phyloP scores from a whole-genome alignment of 768 basidiomycete genomes.

The Tulasnella sp. region DNA sequence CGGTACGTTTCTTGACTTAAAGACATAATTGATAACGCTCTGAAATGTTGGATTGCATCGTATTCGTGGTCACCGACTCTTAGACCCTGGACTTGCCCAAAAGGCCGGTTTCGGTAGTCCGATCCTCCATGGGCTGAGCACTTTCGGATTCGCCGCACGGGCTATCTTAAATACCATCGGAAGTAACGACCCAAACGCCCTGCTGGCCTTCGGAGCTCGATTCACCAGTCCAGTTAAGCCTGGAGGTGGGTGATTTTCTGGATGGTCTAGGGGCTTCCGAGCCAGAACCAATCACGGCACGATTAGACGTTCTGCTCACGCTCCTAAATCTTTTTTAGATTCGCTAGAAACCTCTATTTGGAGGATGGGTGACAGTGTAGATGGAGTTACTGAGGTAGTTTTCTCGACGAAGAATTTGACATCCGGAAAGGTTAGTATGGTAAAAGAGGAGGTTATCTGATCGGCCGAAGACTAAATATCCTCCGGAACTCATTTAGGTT shows the following conservation, averaged over 20 bases:
- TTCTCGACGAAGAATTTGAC: constrained; percentile 60
- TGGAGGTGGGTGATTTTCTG: constrained; percentile 45
- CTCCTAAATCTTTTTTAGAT: constrained; percentile 35
- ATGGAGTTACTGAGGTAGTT: constrained; percentile 55
- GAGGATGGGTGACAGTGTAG: constrained; percentile 66
- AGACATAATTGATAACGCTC: background rate
- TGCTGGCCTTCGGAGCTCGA: constrained; percentile 65
- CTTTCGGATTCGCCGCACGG: constrained; percentile 78
- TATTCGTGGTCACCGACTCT: background rate
- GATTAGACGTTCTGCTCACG: background rate
- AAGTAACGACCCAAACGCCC: constrained; percentile 53
- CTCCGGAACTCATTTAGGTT: background rate
- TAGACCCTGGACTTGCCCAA: constrained; percentile 72
- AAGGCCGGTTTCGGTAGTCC: constrained; percentile 69
- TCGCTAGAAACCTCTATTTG: constrained; percentile 71
- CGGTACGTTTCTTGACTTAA: constrained; percentile 40
- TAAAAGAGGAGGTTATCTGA: background rate
- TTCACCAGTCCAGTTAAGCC: constrained; percentile 84
- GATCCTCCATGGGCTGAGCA: constrained; percentile 79
- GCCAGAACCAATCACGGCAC: background rate
- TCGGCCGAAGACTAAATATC: background rate
- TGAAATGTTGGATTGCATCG: background rate
- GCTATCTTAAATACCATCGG: constrained; percentile 64
- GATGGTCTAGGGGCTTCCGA: background rate
- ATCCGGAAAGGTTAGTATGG: constrained; percentile 50